A percentile compares a stretch with the other conserved stretches of the same genome.
phyloP scores from a whole-genome alignment of 768 basidiomycete species.

The Serendipita sp. region DNA sequence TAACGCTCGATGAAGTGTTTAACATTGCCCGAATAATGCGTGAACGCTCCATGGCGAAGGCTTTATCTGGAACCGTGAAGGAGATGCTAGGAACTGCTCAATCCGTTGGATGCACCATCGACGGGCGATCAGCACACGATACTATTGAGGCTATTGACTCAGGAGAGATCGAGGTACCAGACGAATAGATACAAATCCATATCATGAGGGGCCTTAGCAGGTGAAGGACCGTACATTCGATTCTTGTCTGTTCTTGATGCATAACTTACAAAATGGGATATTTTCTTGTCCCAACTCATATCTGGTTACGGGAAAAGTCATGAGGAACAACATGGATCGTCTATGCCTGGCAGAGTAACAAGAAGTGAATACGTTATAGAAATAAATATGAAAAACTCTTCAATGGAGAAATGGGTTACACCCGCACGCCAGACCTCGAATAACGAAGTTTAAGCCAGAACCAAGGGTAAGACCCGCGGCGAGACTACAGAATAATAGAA shows the following conservation, averaged over 20 bases:
- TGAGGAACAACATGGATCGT: not conserved
- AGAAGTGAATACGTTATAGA: not conserved
- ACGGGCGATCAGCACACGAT: conserved; percentile 85
- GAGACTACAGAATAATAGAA: not conserved
- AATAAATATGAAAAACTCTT: not conserved
- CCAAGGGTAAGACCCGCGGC: conserved; percentile 1
- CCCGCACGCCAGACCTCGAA: not conserved
- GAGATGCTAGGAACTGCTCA: conserved; percentile 98
- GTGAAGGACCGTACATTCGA: not conserved
- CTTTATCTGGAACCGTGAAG: conserved; percentile 76
- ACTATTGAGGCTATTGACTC: conserved; percentile 75
- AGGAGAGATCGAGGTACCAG: conserved; percentile 73
- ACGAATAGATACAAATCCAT: conserved; percentile 39
- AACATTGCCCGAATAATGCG: conserved; percentile 95
- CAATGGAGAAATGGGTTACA: not conserved
- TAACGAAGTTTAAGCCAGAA: not conserved
- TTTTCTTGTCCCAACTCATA: not conserved
- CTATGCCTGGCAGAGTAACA: too few species aligned
- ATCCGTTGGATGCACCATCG: conserved; percentile 91
- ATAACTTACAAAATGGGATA: conserved; percentile 3
- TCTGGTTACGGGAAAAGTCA: not conserved
- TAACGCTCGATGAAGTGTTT: conserved; percentile 82
- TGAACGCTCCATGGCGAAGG: conserved; percentile 85
- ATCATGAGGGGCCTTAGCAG: not conserved
- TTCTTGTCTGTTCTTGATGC: not conserved